Conservation (phyloP, 306 rosid genomes). For the Castanea mollissima region DNA sequence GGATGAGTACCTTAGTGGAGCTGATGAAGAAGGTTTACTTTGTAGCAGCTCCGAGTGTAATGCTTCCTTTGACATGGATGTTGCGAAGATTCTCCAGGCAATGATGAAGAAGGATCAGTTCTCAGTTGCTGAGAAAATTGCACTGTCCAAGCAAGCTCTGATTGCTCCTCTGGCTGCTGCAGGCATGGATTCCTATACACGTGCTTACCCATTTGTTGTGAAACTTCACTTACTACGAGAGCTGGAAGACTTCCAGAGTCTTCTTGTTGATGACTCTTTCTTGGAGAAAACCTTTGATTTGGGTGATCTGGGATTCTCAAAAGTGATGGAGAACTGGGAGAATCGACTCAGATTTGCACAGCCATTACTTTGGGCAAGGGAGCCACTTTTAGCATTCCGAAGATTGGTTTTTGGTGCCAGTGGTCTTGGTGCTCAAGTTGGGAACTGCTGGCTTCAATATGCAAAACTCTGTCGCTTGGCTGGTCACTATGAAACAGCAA, state of each 20-base stretch:
- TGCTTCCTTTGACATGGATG: constrained; percentile 93
- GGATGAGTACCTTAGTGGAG: constrained; percentile 93
- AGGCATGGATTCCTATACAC: constrained; percentile 94
- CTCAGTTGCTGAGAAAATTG: constrained; percentile 80
- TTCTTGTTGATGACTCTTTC: constrained; percentile 77
- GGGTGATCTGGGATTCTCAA: constrained; percentile 58
- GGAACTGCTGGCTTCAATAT: constrained; percentile 97
- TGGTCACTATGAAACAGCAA: constrained; percentile 96
- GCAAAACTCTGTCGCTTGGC: constrained; percentile 93
- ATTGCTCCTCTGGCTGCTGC: constrained; percentile 97
- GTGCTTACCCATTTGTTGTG: constrained; percentile 90
- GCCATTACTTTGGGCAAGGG: constrained; percentile 94
- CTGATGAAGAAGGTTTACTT: constrained; percentile 78
- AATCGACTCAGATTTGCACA: constrained; percentile 83
- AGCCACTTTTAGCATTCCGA: constrained; percentile 86
- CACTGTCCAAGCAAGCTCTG: constrained; percentile 83
- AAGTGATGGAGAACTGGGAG: constrained; percentile 85
- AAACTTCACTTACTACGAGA: constrained; percentile 92
- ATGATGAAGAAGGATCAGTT: constrained; percentile 92
- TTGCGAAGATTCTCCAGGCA: constrained; percentile 93
- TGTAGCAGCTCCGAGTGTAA: constrained; percentile 87
- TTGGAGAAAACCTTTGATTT: constrained; percentile 70
- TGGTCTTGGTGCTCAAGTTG: constrained; percentile 83
- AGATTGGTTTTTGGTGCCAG: constrained; percentile 80
- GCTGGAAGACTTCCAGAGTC: constrained; percentile 81